Evolutionary conservation across 352 stramenopile species (phyloP), one percentile per base, ranked within the genome.

Genomic region (Globisporangium iwayamae): DNA sequence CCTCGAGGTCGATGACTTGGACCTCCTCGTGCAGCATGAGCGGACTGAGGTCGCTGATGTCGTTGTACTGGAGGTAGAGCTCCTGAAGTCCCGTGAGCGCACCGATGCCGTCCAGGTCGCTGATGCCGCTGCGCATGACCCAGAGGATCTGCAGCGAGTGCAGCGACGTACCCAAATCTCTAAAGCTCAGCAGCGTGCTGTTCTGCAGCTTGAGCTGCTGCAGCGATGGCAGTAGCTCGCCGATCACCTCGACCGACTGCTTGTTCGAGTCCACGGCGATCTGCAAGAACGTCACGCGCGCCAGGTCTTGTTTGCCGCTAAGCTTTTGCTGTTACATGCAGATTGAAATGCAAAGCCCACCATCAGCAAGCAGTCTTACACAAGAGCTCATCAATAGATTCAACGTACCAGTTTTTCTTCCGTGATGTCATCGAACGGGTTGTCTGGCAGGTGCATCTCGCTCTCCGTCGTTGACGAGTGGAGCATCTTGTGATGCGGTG

Each of bases 21-120:
- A 96, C 74, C 50, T 90, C 74, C 25, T 96, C 87, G 65, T 96
- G 89, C 83, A 96, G 90, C 34, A 80, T 85, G 38, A 96, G 67
- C 3, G 87, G 85, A 48, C 76, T 93, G 52, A 97, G 87, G 59
- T 94, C 85, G 41, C 55, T 78, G 53, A 97, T 80, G 28, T 73
- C 69, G 60, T 97, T 97, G 69, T 91, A 70, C 48, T 82, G 74
- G 6, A 94, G 60, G 52, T 91, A 86, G 11, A 97, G 72, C 57
- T 96, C 81, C 41, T 86, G 80, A 34, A 97, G 68, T 14, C 73
- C 80, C n/a, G 76, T 75, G 36, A 97, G 76, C 14, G 85, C 87
- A 50, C 85, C 73, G 59, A 97, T 96, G 51, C 89, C 89, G 50
- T 97, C 88, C 11, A 97, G 74, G 41, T 96, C 87, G 39, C 63